phyloP scores from a whole-genome alignment of 345 rosid genomes.

The Lumnitzera racemosa region DNA sequence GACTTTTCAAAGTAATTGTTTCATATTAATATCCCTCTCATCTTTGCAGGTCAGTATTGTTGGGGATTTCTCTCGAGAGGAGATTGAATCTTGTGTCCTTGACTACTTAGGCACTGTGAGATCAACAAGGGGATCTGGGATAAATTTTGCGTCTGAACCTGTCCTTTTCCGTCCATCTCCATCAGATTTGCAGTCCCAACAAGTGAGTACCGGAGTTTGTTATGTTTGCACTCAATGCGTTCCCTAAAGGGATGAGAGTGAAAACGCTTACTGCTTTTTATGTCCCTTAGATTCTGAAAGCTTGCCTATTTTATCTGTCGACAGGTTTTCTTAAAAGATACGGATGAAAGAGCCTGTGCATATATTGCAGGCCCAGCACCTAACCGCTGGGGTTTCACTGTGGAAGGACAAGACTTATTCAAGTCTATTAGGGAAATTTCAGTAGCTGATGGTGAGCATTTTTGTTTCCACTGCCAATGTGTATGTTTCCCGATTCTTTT shows the following conservation, averaged over 20 bases:
- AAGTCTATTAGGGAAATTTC: constrained; percentile 45
- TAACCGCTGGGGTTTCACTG: constrained; percentile 94
- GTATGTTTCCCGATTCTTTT: not conserved
- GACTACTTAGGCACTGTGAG: constrained; percentile 91
- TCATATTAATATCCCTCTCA: constrained; percentile 4
- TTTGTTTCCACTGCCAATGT: not conserved
- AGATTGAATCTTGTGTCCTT: constrained; percentile 73
- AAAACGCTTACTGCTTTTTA: too few relatives aligned
- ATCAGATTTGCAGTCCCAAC: constrained; percentile 65
- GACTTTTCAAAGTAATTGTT: not conserved
- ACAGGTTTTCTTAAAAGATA: constrained; percentile 94
- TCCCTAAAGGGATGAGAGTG: too few relatives aligned
- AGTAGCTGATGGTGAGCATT: constrained; percentile 44
- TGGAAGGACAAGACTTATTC: constrained; percentile 75
- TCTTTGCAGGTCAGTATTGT: constrained; percentile 77
- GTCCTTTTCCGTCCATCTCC: constrained; percentile 66
- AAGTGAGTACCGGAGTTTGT: constrained; percentile 37
- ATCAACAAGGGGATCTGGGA: constrained; percentile 37
- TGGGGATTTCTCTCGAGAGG: constrained; percentile 91
- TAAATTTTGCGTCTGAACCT: constrained; percentile 37
- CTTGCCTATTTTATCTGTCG: constrained; percentile 5
- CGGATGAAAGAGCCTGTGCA: constrained; percentile 99
- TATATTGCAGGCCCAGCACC: constrained; percentile 99
- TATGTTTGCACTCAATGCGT: not conserved
- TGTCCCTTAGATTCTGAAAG: not conserved